Base-by-base conservation (phyloP, 108 stramenopile genomes). In the Schizochytrium sp. region DNA sequence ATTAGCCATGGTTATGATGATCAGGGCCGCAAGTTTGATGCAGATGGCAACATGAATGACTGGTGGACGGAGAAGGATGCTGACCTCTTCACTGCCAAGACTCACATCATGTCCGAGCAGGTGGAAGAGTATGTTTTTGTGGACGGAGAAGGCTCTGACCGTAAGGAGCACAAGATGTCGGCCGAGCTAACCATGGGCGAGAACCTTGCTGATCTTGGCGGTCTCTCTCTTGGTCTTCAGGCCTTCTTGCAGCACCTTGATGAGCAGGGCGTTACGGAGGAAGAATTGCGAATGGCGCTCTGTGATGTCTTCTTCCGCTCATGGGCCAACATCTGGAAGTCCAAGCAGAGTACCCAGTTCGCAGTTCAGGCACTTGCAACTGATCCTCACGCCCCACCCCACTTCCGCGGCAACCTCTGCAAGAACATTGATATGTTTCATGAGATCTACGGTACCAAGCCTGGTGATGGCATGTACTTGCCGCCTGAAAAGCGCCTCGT, bases 1-100 rank as follows among this genome's bases (percentile, higher is more conserved):
- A 96, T 96, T 95, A 95, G 95, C 17, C 96, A 96, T 72, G 96
- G 95, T 10, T 96, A 96, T 90, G 96, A 96, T 87, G 96, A 95
- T 60, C 94, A 96, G 93, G 96, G 96, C 57, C 90, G 95, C 4
- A 96, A 96, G 88, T 96, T 94, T 88, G 94, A 96, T 83, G 88
- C 58, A 64, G 91, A 91, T 45, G 96, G 96, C 10, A 95, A 95
- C 88, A 92, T 96, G 94, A 90, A 91, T 7, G 95, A 96, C 90
- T 96, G 96, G 96, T 96, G 96, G 96, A 95, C 19, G 4, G 94
- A 60, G 94, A 94, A 89, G 87, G 90, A 88, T 89, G 7, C 15
- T 40, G 87, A 89, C 46, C 38, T 17, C 19, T 91, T 73, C 72
- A 61, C 56, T 17, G 49, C 10, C 0, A 72, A 95, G 41, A 95